Evolutionary conservation across 768 basidiomycete species (phyloP), one percentile per base, ranked within the genome.

Genomic region (Phlegmacium glaucopus): DNA sequence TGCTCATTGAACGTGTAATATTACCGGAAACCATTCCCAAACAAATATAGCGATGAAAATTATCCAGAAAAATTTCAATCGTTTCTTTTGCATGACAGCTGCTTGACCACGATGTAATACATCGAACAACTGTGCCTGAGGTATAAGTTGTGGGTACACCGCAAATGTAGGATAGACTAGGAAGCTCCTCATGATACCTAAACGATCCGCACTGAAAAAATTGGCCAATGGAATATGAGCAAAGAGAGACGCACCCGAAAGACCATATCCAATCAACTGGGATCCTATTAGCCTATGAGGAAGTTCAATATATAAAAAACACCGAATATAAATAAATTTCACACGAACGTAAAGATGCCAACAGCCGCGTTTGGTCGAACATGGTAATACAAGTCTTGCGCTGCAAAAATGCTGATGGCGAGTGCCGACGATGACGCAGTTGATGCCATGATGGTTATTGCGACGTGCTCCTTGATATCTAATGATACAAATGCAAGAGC

Each of bases 381-480:
- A 16, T 63, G 65, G 51, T 81, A 81, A 59, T 77, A 80, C 13
- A 81, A 60, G 50, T 80, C 76, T 16, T 80, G 66, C 1, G 77
- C 70, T 2, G 78, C 78, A 46, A 79, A 77, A 46, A 79, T 72
- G 40, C 74, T 75, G 57, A 79, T 78, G 1, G 77, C 77, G 13
- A 74, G 60, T 1, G 79, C 77, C 1, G 75, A 71, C 0, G 64
- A 59, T 0, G 78, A 76, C 0, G 79, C 78, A 2, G 79, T 80
- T 10, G 74, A 75, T 0, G 77, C 55, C 76, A 80, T 78, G 35
- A 79, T 78, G 25, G 76, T 75, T 36, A 80, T 77, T 4, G 73
- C 72, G 0, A 78, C 75, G 49, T 80, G 79, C 51, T 81, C 79
- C 48, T 70, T 69, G 52, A 67, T 56, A 44, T 55, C 54, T 55